Conservation (phyloP, 306 rosid genomes). For the Adenanthera pavonina region DNA sequence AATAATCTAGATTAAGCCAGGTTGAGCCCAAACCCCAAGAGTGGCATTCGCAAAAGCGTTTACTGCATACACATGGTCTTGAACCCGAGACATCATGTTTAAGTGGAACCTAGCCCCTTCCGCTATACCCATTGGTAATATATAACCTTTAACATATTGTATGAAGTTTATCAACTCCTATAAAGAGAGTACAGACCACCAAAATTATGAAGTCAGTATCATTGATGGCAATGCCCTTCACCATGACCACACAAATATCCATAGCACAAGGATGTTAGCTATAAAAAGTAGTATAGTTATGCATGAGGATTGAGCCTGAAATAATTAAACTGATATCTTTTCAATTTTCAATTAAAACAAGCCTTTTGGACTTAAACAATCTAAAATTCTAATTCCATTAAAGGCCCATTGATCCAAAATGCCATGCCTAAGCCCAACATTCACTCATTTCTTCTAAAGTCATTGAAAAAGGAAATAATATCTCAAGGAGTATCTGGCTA, state of each 20-base stretch:
- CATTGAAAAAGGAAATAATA: background rate
- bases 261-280: background rate
- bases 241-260: background rate
- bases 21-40: too few species aligned
- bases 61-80: too few species aligned
- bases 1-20: too few species aligned
- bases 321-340: background rate
- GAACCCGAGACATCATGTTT: too few species aligned
- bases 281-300: background rate
- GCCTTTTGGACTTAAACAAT: background rate
- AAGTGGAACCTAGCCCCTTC: too few species aligned
- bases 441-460: slow-evolving; percentile 1
- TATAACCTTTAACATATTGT: background rate
- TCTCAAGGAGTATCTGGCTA: slow-evolving; percentile 20
- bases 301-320: slow-evolving; percentile 5
- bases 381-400: background rate
- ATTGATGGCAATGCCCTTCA: background rate
- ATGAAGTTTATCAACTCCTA: slow-evolving; percentile 13
- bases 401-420: slow-evolving; percentile 1
- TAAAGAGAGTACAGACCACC: background rate
- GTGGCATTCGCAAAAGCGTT: too few species aligned
- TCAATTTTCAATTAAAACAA: background rate
- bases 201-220: background rate
- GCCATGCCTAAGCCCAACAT: background rate
- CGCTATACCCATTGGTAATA: too few species aligned